Evolutionary conservation across 495 filamentous ascomycete species (phyloP).

Genomic region (Aspergillus affinis): DNA sequence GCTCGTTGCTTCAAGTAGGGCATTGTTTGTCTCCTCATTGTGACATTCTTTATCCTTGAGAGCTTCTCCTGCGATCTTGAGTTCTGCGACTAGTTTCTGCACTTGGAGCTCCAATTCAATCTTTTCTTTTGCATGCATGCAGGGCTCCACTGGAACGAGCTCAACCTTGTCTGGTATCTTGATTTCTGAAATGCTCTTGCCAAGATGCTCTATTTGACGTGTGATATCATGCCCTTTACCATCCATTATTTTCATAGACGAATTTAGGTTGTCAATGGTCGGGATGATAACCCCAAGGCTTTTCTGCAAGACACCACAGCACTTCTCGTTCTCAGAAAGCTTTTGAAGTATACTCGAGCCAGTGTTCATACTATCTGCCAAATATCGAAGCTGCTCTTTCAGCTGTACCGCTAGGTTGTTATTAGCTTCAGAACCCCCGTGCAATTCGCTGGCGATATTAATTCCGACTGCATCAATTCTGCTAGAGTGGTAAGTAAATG

Average conservation of each 20-base stretch:
- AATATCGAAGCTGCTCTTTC: conserved; percentile 21
- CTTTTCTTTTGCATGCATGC: conserved; percentile 22
- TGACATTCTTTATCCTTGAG: conserved; percentile 18
- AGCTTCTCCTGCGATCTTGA: conserved; percentile 17
- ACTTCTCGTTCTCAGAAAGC: conserved; percentile 19
- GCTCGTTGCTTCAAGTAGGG: conserved; percentile 17
- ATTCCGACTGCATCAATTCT: conserved; percentile 24
- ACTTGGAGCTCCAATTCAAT: conserved; percentile 26
- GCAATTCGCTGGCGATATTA: conserved; percentile 18
- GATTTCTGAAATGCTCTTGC: conserved; percentile 22
- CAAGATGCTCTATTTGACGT: conserved; percentile 22
- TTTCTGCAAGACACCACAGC: conserved; percentile 16
- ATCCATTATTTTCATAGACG: conserved; percentile 17
- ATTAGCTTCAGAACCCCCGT: conserved; percentile 19
- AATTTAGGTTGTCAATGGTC: conserved; percentile 18
- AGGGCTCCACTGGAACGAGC: conserved; percentile 1
- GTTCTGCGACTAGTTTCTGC: conserved; percentile 18
- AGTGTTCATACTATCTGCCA: conserved; percentile 21
- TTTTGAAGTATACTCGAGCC: conserved; percentile 26
- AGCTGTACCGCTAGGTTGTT: conserved; percentile 13
- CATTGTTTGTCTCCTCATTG: conserved; percentile 18
- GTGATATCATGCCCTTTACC: conserved; percentile 22
- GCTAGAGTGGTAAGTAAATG: neutral
- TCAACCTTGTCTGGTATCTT: conserved; percentile 18
- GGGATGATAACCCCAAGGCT: conserved; percentile 23